phyloP scores from a whole-genome alignment of 805 yeast genomes.

The Pichia gijzeniarum region DNA sequence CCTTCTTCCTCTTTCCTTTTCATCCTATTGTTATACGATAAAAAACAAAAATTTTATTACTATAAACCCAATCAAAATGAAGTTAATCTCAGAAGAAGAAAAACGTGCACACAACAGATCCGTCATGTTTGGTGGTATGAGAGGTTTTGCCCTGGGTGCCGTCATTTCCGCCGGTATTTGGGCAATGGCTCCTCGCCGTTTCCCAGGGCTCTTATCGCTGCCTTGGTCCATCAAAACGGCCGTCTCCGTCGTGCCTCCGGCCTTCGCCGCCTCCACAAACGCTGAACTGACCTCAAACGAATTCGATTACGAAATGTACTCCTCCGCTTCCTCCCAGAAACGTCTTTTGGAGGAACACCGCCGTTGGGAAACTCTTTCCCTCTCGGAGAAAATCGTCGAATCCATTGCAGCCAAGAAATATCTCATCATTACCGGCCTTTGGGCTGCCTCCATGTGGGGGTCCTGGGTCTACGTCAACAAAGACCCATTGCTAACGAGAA shows the following conservation, averaged over 20 bases:
- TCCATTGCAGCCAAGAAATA: conserved; percentile 52
- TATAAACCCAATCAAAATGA: conserved; percentile 9
- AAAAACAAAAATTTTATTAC: no score
- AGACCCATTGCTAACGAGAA: conserved; percentile 65
- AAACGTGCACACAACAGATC: conserved; percentile 13
- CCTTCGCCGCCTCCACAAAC: conserved; percentile 50
- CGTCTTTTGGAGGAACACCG: conserved; percentile 39
- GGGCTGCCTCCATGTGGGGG: conserved; percentile 79
- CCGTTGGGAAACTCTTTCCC: conserved; percentile 46
- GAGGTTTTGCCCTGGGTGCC: conserved; percentile 38
- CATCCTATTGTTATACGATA: no score
- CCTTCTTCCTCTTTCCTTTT: no score
- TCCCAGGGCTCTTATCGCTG: conserved; percentile 36
- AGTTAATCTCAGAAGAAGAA: conserved; percentile 19
- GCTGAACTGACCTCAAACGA: conserved; percentile 67
- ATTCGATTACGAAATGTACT: conserved; percentile 59
- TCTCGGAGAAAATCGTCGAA: conserved; percentile 44
- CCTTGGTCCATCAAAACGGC: conserved; percentile 62
- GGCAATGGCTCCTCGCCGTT: conserved; percentile 42
- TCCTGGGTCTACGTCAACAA: conserved; percentile 69
- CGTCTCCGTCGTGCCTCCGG: conserved; percentile 60
- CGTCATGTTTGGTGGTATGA: conserved; percentile 15
- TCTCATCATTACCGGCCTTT: conserved; percentile 58
- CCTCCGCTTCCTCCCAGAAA: conserved; percentile 37
- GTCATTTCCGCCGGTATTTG: conserved; percentile 49